Base-by-base conservation (phyloP, 495 filamentous ascomycete species). In the Aspergillus coremiiformis region DNA sequence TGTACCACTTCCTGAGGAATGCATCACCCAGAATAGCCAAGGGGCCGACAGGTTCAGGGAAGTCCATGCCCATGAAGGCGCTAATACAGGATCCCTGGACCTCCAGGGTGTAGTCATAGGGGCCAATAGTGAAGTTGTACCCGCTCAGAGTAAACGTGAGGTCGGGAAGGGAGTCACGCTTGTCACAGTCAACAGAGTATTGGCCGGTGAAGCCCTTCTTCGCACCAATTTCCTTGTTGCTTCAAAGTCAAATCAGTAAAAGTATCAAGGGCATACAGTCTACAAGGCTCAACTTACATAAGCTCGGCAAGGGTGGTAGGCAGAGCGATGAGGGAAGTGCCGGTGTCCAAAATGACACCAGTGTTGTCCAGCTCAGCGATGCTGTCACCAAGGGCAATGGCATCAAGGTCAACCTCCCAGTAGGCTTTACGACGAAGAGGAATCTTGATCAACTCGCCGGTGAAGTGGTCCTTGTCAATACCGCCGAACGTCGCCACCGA, bases 371-470 rank as follows among this genome's bases (percentile, higher is more conserved):
- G 84, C 60, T 93, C 86, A 55, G 93, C 93, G 55, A 79, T 80
- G 52, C 81, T 77, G 15, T 87, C 78, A 54, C 93, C 94, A 55
- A 96, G 92, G 43, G 83, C 81, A 72, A 99, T 91, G 41, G 88
- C 76, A 62, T 97, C 86, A 55, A 97, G 83, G 58, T 97, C 90
- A 22, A 97, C 92, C 78, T 99, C 94, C 94, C 94, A 99, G 80
- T 99, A 99, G 33, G 94, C 94, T 84, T 96, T 96, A 64, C 94
- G 88, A 66, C 93, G 84, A 56, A 99, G 82, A 44, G 92, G 92
- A 56, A 99, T 90, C 65, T 86, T 91, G 54, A 83, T 89, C 62
- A 99, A 78, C 70, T 96, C 84, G 59, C 94, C 94, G 26, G 78
- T 84, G 78, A 89, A 97, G 76, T 89, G 88, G 62, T 75, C 73